phyloP scores from a whole-genome alignment of 2,329 filamentous ascomycete species.

The Colletotrichum filicis region DNA sequence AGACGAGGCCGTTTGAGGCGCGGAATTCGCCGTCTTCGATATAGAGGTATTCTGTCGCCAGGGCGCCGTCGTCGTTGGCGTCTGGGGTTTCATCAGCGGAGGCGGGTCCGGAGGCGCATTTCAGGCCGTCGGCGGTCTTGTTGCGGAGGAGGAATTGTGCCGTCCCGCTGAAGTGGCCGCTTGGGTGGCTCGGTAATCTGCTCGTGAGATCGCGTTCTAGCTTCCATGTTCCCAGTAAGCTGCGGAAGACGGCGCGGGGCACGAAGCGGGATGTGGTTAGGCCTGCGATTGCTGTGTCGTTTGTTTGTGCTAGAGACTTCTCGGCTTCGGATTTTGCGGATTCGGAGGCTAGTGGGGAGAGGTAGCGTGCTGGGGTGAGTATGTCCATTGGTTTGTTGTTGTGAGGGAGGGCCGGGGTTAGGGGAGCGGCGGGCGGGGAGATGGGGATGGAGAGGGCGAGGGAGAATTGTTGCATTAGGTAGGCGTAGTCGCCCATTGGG shows the following conservation, averaged over 20 bases:
- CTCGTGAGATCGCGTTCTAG: conserved; percentile 68
- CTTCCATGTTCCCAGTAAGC: conserved; percentile 76
- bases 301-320: conserved; percentile 58
- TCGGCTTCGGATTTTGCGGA: conserved; percentile 51
- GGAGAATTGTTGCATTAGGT: conserved; percentile 78
- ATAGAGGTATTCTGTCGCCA: conserved; percentile 73
- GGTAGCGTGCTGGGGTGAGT: conserved; percentile 67
- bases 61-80: conserved; percentile 42
- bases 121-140: conserved; percentile 65
- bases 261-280: conserved; percentile 63
- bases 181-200: conserved; percentile 67
- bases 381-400: conserved; percentile 60
- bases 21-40: conserved; percentile 74
- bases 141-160: conserved; percentile 72
- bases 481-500: conserved; percentile 85
- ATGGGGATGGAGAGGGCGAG: conserved; percentile 65
- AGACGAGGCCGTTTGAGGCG: conserved; percentile 64
- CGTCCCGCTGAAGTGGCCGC: conserved; percentile 72
- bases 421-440: conserved; percentile 42
- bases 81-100: conserved; percentile 22
- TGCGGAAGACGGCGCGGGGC: conserved; percentile 75
- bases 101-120: conserved; percentile 40
- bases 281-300: conserved; percentile 52
- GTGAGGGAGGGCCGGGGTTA: conserved; percentile 52
- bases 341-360: conserved; percentile 49